Evolutionary conservation across 352 stramenopile species (phyloP).

Genomic region (Pythium brachiatum): DNA sequence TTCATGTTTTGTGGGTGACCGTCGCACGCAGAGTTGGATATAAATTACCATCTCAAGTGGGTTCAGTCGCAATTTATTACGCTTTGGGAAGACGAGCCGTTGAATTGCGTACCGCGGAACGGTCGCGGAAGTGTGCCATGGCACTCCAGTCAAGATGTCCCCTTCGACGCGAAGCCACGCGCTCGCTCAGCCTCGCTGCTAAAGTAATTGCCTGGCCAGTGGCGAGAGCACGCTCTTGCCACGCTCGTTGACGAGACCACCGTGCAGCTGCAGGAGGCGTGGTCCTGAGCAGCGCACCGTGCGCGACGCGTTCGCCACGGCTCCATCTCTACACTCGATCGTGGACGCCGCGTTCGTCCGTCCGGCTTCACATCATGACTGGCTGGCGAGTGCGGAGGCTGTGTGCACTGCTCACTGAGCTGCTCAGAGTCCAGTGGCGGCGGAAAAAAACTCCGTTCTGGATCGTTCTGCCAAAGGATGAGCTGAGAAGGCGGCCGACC

Average conservation of each 20-base stretch:
- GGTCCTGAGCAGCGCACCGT: neutral
- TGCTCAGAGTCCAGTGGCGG: neutral
- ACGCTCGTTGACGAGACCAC: slow-evolving; percentile 6
- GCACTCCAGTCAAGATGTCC: slow-evolving; percentile 18
- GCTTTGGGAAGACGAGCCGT: slow-evolving; percentile 18
- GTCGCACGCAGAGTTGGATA: neutral
- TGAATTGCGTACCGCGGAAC: slow-evolving; percentile 9
- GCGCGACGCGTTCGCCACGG: slow-evolving; percentile 1
- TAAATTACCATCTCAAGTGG: slow-evolving; percentile 11
- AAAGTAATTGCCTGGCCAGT: neutral
- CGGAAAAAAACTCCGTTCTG: slow-evolving; percentile 6
- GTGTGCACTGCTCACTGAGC: neutral
- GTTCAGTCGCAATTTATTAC: slow-evolving; percentile 14
- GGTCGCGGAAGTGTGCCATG: slow-evolving; percentile 12
- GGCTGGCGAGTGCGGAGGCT: neutral
- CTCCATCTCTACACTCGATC: slow-evolving; percentile 3
- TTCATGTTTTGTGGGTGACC: neutral
- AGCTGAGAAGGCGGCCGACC: neutral
- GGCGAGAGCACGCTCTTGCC: neutral
- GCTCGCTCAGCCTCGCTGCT: neutral
- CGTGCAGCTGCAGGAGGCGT: neutral
- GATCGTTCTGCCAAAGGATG: slow-evolving; percentile 7
- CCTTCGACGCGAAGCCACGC: neutral
- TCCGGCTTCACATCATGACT: neutral
- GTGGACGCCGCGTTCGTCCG: neutral